Percentiles rank a stretch among this genome's conserved stretches.
Evolutionary conservation across 495 filamentous ascomycete genomes (phyloP).

Genomic region (Lineolata rhizophorae): DNA sequence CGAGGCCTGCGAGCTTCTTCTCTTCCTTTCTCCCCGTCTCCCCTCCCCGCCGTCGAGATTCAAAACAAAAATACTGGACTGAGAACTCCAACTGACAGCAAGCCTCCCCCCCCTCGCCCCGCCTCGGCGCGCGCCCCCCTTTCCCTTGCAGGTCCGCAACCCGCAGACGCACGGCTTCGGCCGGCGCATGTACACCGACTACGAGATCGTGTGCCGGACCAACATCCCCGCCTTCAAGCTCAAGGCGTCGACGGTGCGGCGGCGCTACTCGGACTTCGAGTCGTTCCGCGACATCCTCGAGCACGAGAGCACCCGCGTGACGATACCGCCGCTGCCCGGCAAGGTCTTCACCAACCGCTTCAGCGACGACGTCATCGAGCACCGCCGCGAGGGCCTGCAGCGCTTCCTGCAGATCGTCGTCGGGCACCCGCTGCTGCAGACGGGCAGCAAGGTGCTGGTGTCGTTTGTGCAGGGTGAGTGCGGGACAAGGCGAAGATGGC

Average conservation of each 20-base stretch:
- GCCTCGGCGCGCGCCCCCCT: slow-evolving; percentile 1
- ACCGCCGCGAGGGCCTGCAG: slow-evolving; percentile 75
- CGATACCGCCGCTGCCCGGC: slow-evolving; percentile 84
- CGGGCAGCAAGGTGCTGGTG: slow-evolving; percentile 86
- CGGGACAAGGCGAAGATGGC: too few species aligned
- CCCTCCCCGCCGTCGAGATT: slow-evolving; percentile 1
- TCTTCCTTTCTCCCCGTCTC: too few species aligned
- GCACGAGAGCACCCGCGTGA: slow-evolving; percentile 80
- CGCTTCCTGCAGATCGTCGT: slow-evolving; percentile 95
- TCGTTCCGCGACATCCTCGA: slow-evolving; percentile 97
- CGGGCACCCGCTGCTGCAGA: slow-evolving; percentile 88
- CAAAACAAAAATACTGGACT: slow-evolving; percentile 1
- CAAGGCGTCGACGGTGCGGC: slow-evolving; percentile 60
- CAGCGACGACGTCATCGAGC: slow-evolving; percentile 96
- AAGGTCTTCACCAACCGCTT: slow-evolving; percentile 98
- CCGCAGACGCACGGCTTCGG: slow-evolving; percentile 90
- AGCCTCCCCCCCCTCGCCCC: background rate
- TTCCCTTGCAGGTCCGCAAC: slow-evolving; percentile 53
- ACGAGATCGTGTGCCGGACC: slow-evolving; percentile 89
- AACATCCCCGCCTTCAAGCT: slow-evolving; percentile 99
- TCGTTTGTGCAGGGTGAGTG: slow-evolving; percentile 90
- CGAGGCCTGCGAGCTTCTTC: too few species aligned
- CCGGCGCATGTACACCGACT: slow-evolving; percentile 93
- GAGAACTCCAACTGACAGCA: background rate
- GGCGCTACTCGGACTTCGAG: slow-evolving; percentile 94